Conservation (phyloP, 2,329 filamentous ascomycete species). For the Cytospora paraplurivora region DNA sequence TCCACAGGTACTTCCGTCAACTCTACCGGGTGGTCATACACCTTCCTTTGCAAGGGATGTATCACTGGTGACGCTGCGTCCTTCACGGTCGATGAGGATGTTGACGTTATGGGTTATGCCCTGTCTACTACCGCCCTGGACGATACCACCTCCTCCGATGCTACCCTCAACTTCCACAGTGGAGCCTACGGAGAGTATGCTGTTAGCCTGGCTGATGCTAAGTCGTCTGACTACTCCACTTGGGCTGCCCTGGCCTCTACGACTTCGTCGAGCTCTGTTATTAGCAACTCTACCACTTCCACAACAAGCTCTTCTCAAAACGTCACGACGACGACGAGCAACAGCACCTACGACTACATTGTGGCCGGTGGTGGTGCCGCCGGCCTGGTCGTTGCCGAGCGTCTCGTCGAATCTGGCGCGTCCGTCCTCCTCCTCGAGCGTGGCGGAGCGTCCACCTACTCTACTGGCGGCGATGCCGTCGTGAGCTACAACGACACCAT, state of each 20-base stretch:
- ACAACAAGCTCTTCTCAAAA: conserved; percentile 26
- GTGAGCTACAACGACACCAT: conserved; percentile 40
- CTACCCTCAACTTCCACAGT: conserved; percentile 36
- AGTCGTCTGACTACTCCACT: conserved; percentile 37
- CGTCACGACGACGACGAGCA: conserved; percentile 35
- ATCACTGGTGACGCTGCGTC: conserved; percentile 36
- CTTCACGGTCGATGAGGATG: conserved; percentile 33
- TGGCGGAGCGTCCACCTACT: conserved; percentile 39
- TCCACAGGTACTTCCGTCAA: conserved; percentile 50
- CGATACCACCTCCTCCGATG: conserved; percentile 33
- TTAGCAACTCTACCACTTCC: conserved; percentile 22
- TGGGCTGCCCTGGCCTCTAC: conserved; percentile 34
- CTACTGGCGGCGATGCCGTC: conserved; percentile 37
- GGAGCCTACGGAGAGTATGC: conserved; percentile 43
- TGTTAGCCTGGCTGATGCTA: conserved; percentile 37
- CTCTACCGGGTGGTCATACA: conserved; percentile 50
- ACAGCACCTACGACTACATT: conserved; percentile 45
- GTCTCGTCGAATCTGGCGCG: conserved; percentile 41
- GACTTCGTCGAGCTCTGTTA: conserved; percentile 18
- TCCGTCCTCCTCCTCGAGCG: conserved; percentile 44
- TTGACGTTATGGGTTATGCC: conserved; percentile 43
- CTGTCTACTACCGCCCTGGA: conserved; percentile 40
- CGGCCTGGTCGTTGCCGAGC: conserved; percentile 41
- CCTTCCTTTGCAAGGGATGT: conserved; percentile 50
- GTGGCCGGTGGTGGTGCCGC: conserved; percentile 43